These are phyloP conservation scores for Fagus sylvatica DNA, from an alignment of 306 rosid genomes.

Conservation along the genomic window DNA sequence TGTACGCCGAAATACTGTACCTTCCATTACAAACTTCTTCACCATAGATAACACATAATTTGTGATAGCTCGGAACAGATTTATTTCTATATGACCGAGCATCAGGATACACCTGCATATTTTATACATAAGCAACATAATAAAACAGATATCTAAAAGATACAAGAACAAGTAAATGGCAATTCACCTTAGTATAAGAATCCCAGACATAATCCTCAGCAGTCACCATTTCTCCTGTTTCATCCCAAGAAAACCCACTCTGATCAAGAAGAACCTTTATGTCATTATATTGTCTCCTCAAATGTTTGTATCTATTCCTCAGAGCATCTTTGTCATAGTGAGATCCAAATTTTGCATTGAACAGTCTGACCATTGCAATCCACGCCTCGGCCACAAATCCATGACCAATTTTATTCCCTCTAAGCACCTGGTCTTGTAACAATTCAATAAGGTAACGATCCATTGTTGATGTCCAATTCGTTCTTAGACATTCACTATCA, in stretches of 20 bases:
- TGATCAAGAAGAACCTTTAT: conserved; percentile 13
- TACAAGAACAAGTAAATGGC: background rate
- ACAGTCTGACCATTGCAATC: conserved; percentile 20
- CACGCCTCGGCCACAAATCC: conserved; percentile 8
- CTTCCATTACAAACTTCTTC: conserved; percentile 23
- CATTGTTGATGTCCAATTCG: conserved; percentile 17
- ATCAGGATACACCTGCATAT: conserved; percentile 23
- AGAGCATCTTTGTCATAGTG: conserved; percentile 11
- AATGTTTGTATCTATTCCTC: conserved; percentile 15
- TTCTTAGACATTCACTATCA: conserved; percentile 8
- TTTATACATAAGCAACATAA: background rate
- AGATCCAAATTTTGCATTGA: conserved; percentile 20
- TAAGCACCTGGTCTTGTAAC: conserved; percentile 14
- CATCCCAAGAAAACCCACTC: conserved; percentile 17
- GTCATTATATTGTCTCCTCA: conserved; percentile 18
- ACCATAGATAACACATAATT: conserved; percentile 21
- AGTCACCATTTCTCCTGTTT: conserved; percentile 12
- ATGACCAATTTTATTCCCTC: conserved; percentile 20
- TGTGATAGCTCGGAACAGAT: conserved; percentile 19
- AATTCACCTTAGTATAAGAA: conserved; percentile 13
- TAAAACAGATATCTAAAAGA: background rate
- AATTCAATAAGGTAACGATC: conserved; percentile 16
- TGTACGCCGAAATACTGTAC: conserved; percentile 19
- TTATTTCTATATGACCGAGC: conserved; percentile 13
- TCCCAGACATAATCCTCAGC: conserved; percentile 10